phyloP scores from a whole-genome alignment of 2,329 filamentous ascomycete genomes.

The Zymoseptoria ardabiliae region DNA sequence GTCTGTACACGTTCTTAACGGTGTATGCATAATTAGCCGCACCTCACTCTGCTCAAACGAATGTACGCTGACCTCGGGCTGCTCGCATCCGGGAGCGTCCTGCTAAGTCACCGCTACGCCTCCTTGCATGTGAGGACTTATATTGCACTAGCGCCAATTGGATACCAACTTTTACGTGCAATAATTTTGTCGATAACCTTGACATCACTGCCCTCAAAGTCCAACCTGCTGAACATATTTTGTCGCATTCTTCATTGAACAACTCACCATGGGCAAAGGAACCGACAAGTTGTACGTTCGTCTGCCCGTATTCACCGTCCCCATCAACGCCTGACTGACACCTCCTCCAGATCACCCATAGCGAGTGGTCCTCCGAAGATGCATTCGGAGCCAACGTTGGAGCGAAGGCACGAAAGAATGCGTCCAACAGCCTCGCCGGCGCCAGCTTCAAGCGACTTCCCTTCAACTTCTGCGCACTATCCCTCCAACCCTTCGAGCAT shows the following conservation, averaged over 20 bases:
- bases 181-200: neutral
- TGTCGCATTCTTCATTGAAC: neutral
- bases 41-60: too few relatives aligned
- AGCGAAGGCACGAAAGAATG: slow-evolving; percentile 52
- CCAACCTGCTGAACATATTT: neutral
- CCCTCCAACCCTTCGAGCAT: slow-evolving; percentile 88
- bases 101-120: neutral
- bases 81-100: neutral
- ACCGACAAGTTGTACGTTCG: slow-evolving; percentile 36
- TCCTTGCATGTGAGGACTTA: neutral
- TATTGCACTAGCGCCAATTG: neutral
- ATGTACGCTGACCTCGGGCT: neutral
- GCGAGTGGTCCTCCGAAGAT: slow-evolving; percentile 90
- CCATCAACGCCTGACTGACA: slow-evolving; percentile 2
- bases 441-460: slow-evolving; percentile 79
- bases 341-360: slow-evolving; percentile 71
- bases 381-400: slow-evolving; percentile 75
- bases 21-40: too few relatives aligned
- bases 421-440: slow-evolving; percentile 44
- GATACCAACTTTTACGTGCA: neutral
- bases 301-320: slow-evolving; percentile 13
- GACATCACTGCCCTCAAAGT: neutral
- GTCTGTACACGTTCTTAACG: neutral
- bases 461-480: slow-evolving; percentile 96
- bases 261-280: slow-evolving; percentile 23